Base-by-base conservation (phyloP, 2,329 filamentous ascomycete genomes). In the Curvularia sp. region DNA sequence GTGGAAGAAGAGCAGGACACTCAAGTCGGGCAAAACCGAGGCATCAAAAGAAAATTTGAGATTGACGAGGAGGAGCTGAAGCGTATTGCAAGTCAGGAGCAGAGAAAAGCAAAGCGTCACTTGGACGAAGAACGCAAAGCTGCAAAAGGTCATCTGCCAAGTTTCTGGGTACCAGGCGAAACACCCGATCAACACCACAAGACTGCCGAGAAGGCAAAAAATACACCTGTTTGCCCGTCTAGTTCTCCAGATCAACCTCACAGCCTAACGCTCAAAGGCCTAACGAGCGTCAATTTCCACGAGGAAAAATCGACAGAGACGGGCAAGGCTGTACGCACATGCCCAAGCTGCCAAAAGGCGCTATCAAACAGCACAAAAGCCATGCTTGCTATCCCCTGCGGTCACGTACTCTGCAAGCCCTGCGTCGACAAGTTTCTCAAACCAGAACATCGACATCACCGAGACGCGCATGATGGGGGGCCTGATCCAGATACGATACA, bases 81-180 rank as follows among this genome's bases (percentile, higher is more conserved):
- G 63, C 84, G 88, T 43, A 88, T 93, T 68, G 89, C 88, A 4
- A 80, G 81, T 54, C 86, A 89, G 57, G 92, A 96, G 73, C 85
- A 87, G 60, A 82, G 84, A 33, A 90, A 89, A 72, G 86, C 89
- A 22, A 87, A 89, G 68, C 87, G 84, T 60, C 86, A 87, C 20
- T 84, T 95, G 57, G 87, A 91, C 52, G 85, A 86, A 42, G 91
- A 96, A 75, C 91, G 89, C 72, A 75, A 74, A 53, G 77, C 87
- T 72, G 82, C 85, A 8, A 91, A 89, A 76, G 85, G 86, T 1
- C 84, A 85, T 15, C 80, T 97, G 0, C 91, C 92, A 0, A 96
- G 92, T 0, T 98, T 98, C 79, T 98, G 94, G 95, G 89, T 94
- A 1, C 94, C 93, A 0, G 91, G 90, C 0, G 85, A 94, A 57